Evolutionary conservation across 169 alveolate genomes (phyloP).

Genomic region (Cryptosporidium sp.): DNA sequence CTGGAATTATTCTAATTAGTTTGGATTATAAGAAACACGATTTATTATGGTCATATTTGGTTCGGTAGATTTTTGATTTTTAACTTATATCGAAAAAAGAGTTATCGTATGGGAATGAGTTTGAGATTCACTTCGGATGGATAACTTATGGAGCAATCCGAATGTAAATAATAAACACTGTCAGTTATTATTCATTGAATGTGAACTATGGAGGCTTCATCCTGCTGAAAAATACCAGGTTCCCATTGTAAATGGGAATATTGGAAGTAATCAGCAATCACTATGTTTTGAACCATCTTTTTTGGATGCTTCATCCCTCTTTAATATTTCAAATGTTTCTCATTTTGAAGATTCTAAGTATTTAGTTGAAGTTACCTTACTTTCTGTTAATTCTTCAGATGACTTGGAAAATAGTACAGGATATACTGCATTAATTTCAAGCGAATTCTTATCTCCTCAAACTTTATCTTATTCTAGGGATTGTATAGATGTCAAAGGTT

Average conservation of each 20-base stretch:
- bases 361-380: conserved; percentile 35
- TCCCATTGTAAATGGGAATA: conserved; percentile 40
- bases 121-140: conserved; percentile 55
- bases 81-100: not conserved
- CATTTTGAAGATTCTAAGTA: not conserved
- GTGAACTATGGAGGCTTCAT: conserved; percentile 70
- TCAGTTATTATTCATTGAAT: conserved; percentile 46
- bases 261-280: not conserved
- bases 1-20: not conserved
- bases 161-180: conserved; percentile 18
- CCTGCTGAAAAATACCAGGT: not conserved
- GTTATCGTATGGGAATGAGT: conserved; percentile 38
- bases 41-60: conserved; percentile 4
- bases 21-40: not conserved
- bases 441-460: conserved; percentile 2
- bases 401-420: conserved; percentile 26
- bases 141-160: conserved; percentile 25
- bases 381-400: not conserved
- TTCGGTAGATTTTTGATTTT: not conserved
- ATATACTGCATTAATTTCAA: conserved; percentile 37
- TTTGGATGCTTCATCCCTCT: not conserved
- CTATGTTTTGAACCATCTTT: conserved; percentile 7
- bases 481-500: conserved; percentile 20
- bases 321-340: not conserved
- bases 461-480: conserved; percentile 20